Evolutionary conservation across 345 rosid genomes (phyloP), one percentile per base, ranked within the genome.

Genomic region (Firmiana major): DNA sequence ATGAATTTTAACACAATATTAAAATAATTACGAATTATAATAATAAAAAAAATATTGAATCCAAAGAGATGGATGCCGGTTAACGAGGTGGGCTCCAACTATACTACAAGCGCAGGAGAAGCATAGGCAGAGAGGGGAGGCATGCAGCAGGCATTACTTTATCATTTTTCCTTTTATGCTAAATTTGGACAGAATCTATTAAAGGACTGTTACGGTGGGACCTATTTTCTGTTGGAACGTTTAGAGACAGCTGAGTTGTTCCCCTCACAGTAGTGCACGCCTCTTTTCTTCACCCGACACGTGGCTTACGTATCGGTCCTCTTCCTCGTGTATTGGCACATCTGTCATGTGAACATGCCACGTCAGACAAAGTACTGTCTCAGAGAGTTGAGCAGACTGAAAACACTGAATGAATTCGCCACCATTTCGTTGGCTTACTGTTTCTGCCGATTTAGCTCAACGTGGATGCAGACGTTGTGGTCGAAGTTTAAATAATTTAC

Each of bases 211-310:
- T 73, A 72, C 17, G 1, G 42, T 0, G 80, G 86, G 84, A 17
- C 86, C 87, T 81, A 72, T 72, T 51, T 78, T 71, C 77, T 87
- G 89, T 86, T 85, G 84, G 85, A 71, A 77, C 77, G 74, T 85
- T 89, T 74, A 58, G 71, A 71, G 88, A 87, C 91, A 84, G 80
- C 49, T 77, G 76, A 51, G 64, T 83, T 80, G 88, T 84, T 85
- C 84, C 84, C 90, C 92, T 82, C 72, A 71, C 6, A 16, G 5
- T 64, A 78, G 77, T 75, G 78, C 89, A 84, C 90, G 90, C 74
- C 86, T 91, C 85, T 81, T 79, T 71, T 51, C 69, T 79, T 4
- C 34, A 46, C 5, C 11, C 2, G 83, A 79, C 84, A 85, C 90
- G 87, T 85, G 83, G 79, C 81, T 0, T 0, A 0, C 13, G 71